Base-by-base conservation (phyloP, 2,329 filamentous ascomycete genomes). In the Orbilia blumenaviensis region DNA sequence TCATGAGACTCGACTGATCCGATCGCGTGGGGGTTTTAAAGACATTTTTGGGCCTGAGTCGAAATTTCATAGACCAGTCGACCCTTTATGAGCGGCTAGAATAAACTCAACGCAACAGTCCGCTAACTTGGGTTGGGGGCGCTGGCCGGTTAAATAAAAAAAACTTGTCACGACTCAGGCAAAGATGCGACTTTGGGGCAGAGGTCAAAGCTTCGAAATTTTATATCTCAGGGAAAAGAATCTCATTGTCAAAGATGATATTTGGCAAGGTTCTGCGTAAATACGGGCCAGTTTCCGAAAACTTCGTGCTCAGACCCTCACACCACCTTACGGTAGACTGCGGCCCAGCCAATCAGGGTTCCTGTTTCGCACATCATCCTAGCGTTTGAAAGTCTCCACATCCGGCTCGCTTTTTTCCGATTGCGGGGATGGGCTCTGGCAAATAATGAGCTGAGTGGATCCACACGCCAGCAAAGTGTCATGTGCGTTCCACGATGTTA, bases 351-450 rank as follows among this genome's bases (percentile, higher is more conserved):
- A 68, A 68, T 68, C 21, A 64, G 12, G 16, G 21, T 29, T 27
- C 25, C 25, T 12, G 14, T 52, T 52, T 52, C 38, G 21, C 34
- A 68, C 63, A 75, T 58, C 63, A 68, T 68, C 63, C 63, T 56
- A 34, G 69, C 27, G 60, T 73, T 64, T 42, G 61, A 27, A 58
- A 48, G 69, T 36, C 61, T 74, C 69, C 63, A 67, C 63, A 68
- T 75, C 71, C 63, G 71, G 71, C 63, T 75, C 71, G 71, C 63
- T 75, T 75, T 75, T 75, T 75, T 75, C 71, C 71, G 71, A 75
- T 75, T 75, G 71, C 71, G 71, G 71, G 71, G 56, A 68, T 50
- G 34, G 34, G 56, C 3, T 25, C 46, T 68, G 48, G 71, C 63
- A 63, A 75, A 75, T 68, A 29, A 48, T 56, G 29, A 60, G 34